These are phyloP conservation scores for Eutrema japonicum DNA, from an alignment of 345 rosid genomes.

Conservation along the genomic window DNA sequence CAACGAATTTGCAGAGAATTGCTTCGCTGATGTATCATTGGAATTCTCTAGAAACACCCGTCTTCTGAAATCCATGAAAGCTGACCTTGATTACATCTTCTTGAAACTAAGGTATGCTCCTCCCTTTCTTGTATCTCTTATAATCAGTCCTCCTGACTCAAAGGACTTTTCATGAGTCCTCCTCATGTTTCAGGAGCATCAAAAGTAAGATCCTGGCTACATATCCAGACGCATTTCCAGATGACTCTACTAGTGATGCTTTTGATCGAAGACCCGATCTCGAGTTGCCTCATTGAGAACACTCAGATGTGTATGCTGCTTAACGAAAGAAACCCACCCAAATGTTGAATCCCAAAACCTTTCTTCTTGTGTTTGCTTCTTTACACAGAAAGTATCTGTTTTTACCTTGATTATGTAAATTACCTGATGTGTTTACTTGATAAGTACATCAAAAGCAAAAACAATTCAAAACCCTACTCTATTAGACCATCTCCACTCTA, in stretches of 20 bases:
- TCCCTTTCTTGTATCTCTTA: not conserved
- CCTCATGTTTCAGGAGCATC: slow-evolving; percentile 57
- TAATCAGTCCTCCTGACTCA: not conserved
- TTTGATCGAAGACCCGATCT: slow-evolving; percentile 84
- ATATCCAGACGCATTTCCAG: slow-evolving; percentile 93
- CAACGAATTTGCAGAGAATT: slow-evolving; percentile 83
- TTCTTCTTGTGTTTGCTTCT: slow-evolving; percentile 13
- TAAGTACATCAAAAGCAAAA: not conserved
- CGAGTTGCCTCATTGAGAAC: slow-evolving; percentile 52
- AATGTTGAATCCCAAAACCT: not conserved
- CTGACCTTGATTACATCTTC: slow-evolving; percentile 90
- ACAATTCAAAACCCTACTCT: not conserved
- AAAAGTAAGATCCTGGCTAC: slow-evolving; percentile 69
- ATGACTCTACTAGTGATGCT: slow-evolving; percentile 62
- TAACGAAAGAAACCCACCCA: not conserved
- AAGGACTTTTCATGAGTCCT: not conserved
- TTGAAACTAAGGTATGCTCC: slow-evolving; percentile 73
- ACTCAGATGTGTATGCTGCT: slow-evolving; percentile 6
- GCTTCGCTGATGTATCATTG: slow-evolving; percentile 70
- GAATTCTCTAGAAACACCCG: slow-evolving; percentile 75
- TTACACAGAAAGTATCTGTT: not conserved
- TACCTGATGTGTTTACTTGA: not conserved
- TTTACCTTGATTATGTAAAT: not conserved
- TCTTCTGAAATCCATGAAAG: slow-evolving; percentile 73
- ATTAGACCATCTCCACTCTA: too few species aligned